Evolutionary conservation across 2,329 filamentous ascomycete genomes (phyloP), one percentile per base, ranked within the genome.

Genomic region (Talaromyces verruculosus): DNA sequence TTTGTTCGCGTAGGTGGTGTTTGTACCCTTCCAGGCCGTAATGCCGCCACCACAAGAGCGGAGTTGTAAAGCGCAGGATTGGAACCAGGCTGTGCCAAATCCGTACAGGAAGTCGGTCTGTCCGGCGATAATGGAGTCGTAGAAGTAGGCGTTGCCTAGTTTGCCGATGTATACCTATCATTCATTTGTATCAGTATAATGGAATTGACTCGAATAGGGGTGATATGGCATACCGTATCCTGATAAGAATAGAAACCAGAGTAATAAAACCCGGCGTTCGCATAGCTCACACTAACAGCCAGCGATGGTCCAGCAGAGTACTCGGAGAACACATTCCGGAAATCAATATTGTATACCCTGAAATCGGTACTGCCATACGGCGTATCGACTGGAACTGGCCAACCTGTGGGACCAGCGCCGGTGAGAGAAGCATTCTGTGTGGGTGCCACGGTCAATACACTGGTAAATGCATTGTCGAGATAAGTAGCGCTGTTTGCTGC

Each of bases 81-180:
- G 81, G 47, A 89, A 80, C 81, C 84, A 90, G 3, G 85, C 81
- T 0, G 88, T 90, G 30, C 88, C 88, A 71, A 89, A 89, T 8
- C 87, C 88, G 71, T 89, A 90, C 22, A 90, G 78, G 76, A 90
- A 90, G 70, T 91, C 89, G 0, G 87, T 89, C 72, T 90, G 81
- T 0, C 88, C 88, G 0, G 86, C 88, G 5, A 90, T 82, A 41
- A 86, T 82, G 63, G 78, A 83, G 41, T 84, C 80, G 72, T 87
- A 83, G 75, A 91, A 87, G 76, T 89, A 90, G 0, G 84, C 84
- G 68, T 89, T 89, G 35, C 85, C 88, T 0, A 89, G 79, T 72
- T 90, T 90, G 63, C 88, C 88, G 17, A 90, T 74, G 70, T 89
- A 90, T 3, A 90, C 70, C 75, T 76, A 61, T 19, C 0, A 2